These are phyloP conservation scores for Actinidia chinensis DNA, from an alignment of 179 eudicot genomes.

Conservation along the genomic window DNA sequence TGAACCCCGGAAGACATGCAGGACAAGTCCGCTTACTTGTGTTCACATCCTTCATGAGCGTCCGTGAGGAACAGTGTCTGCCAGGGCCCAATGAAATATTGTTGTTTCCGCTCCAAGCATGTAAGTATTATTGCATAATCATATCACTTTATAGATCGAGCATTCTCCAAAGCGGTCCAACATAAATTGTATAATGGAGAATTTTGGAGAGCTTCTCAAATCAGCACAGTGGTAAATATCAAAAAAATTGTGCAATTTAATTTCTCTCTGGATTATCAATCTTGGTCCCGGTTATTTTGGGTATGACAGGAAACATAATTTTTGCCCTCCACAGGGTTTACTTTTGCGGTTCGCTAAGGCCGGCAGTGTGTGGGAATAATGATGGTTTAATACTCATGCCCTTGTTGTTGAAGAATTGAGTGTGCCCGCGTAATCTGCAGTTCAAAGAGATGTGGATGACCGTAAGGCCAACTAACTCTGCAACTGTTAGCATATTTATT, in stretches of 20 bases:
- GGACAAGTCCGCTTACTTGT: constrained; percentile 36
- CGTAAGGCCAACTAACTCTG: constrained; percentile 28
- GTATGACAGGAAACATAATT: not conserved
- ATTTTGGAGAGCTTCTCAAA: constrained; percentile 62
- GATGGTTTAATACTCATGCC: constrained; percentile 43
- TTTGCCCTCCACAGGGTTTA: constrained; percentile 60
- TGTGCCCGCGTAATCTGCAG: constrained; percentile 51
- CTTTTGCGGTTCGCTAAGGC: constrained; percentile 61
- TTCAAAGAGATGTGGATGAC: constrained; percentile 56
- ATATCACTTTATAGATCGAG: not conserved
- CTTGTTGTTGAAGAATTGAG: constrained; percentile 43
- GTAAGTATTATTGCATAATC: not conserved
- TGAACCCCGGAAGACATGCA: constrained; percentile 24
- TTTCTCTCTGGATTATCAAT: not conserved
- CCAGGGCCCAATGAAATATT: constrained; percentile 57
- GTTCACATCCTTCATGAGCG: constrained; percentile 55
- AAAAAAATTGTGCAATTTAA: not conserved
- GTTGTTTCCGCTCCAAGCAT: constrained; percentile 57
- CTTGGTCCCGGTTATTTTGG: too few relatives aligned
- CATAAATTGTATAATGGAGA: constrained; percentile 50
- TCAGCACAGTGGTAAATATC: constrained; percentile 49
- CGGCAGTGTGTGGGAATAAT: constrained; percentile 76
- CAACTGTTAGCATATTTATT: not conserved
- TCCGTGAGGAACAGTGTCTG: constrained; percentile 41
- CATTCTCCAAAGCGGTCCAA: constrained; percentile 32